Base-by-base conservation (phyloP, 345 rosid species). In the Populus euphratica region DNA sequence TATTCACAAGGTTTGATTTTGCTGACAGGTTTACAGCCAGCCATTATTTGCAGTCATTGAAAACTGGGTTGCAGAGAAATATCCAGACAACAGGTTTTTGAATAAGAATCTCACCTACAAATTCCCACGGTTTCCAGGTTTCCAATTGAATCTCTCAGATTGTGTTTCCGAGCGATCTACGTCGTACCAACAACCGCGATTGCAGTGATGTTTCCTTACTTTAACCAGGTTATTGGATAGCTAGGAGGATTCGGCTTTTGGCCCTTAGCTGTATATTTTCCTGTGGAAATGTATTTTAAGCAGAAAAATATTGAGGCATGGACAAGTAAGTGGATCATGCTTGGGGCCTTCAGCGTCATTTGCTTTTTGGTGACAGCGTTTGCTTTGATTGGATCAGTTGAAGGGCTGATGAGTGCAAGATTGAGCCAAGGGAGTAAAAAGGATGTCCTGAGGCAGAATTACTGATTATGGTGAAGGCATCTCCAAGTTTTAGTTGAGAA, bases 231-330 rank as follows among this genome's bases (percentile, higher is more conserved):
- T 29, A 44, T 94, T 7, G 98, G 97, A 56, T 80, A 88, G 33
- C 49, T 93, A 31, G 98, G 95, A 41, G 97, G 90, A 14, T n/a
- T 91, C 35, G 86, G 78, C 41, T 94, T 93, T 62, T 93, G 95
- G 96, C 96, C 97, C 2, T 80, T 93, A 50, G 75, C 90, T 4
- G 90, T 93, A 73, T 88, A 93, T 84, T 91, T 91, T 66, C 98
- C 98, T 0, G 89, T 91, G 80, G 89, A 88, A 73, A 92, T 94
- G 95, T 87, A 87, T 77, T 69, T 87, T 52, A 77, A 63, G 86
- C 94, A 87, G 83, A 89, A 73, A 77, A 88, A 91, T 17, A 70
- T 82, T 25, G 82, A 76, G 75, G 74, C 81, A 20, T 90, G 94
- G 92, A 76, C 96, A 8, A 47, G 49, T 52, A 77, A 80, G 47